These are phyloP conservation scores for Lichtheimia ramosa DNA, from an alignment of 371 early-diverging fungal species.

Conservation along the genomic window DNA sequence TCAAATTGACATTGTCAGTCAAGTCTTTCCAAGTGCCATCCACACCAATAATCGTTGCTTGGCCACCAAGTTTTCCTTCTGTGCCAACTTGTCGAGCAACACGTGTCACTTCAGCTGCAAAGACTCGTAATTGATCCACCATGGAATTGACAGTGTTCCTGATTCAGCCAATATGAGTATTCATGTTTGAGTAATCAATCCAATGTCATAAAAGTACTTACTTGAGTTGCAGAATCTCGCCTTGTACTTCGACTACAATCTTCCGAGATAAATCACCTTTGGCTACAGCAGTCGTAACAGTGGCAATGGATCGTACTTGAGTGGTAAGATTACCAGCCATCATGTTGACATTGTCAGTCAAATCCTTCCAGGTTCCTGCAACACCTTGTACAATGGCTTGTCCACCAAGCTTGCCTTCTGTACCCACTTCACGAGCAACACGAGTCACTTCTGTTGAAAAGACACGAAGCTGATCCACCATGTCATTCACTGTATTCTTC, in stretches of 20 bases:
- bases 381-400: constrained; percentile 44
- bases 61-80: constrained; percentile 59
- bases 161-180: constrained; percentile 45
- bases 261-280: constrained; percentile 36
- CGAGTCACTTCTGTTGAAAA: constrained; percentile 39
- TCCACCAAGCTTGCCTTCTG: constrained; percentile 46
- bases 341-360: constrained; percentile 44
- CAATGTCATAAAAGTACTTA: constrained; percentile 7
- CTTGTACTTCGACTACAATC: constrained; percentile 31
- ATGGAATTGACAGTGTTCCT: constrained; percentile 32
- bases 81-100: constrained; percentile 64
- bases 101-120: constrained; percentile 55
- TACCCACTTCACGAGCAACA: constrained; percentile 53
- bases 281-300: constrained; percentile 38
- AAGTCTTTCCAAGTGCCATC: constrained; percentile 75
- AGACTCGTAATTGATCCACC: constrained; percentile 34
- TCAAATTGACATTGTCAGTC: constrained; percentile 60
- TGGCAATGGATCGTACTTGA: constrained; percentile 50
- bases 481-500: constrained; percentile 64
- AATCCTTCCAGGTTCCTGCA: constrained; percentile 35
- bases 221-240: constrained; percentile 42
- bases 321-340: constrained; percentile 43
- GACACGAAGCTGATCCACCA: constrained; percentile 50
- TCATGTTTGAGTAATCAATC: constrained; percentile 8
- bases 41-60: constrained; percentile 56